Evolutionary conservation across 2,329 filamentous ascomycete species (phyloP).

Genomic region (Trichophyton simii): DNA sequence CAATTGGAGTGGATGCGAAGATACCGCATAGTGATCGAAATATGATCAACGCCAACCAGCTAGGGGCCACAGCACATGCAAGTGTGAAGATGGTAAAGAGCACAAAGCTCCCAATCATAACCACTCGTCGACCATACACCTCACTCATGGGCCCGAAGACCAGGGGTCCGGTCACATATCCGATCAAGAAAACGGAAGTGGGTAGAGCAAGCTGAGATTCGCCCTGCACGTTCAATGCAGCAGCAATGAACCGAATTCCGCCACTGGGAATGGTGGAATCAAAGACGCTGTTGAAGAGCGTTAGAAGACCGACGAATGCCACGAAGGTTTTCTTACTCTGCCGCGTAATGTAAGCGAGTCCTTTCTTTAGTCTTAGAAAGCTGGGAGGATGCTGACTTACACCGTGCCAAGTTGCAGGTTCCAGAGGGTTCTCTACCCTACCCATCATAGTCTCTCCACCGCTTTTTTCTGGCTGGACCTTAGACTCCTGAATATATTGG

Average conservation of each 20-base stretch:
- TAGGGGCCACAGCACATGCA: background rate
- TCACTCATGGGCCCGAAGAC: background rate
- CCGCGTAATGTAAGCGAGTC: background rate
- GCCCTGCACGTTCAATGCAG: background rate
- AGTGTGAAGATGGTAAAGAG: background rate
- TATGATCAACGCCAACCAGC: background rate
- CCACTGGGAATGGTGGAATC: background rate
- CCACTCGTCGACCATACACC: background rate
- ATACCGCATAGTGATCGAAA: background rate
- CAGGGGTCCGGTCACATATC: background rate
- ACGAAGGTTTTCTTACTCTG: background rate
- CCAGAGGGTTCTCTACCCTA: background rate
- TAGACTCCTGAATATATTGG: background rate
- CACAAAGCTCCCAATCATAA: background rate
- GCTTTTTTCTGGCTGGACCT: background rate
- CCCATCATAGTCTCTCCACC: background rate
- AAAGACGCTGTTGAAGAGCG: background rate
- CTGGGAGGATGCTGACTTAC: background rate
- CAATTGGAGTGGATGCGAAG: background rate
- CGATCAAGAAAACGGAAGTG: background rate
- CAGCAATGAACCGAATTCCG: background rate
- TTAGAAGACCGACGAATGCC: background rate
- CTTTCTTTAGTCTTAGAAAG: background rate
- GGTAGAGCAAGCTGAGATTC: background rate
- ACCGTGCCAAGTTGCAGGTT: background rate